phyloP scores from a whole-genome alignment of 805 yeast species.

The Sugiyamaella floridensis region DNA sequence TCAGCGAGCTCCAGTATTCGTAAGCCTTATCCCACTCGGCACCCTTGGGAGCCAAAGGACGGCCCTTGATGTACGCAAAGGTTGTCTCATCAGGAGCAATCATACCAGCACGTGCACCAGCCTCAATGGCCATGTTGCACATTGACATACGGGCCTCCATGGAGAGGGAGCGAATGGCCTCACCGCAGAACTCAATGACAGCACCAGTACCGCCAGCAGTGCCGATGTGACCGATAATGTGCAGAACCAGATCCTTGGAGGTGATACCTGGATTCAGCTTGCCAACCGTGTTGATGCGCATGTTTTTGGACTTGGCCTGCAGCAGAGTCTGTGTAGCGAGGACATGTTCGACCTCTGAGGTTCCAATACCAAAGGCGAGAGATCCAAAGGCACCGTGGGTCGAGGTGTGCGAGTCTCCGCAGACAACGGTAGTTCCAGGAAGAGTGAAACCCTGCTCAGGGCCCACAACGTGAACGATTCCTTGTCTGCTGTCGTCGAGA shows the following conservation, averaged over 20 bases:
- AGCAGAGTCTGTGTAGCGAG: conserved; percentile 91
- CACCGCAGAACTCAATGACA: conserved; percentile 95
- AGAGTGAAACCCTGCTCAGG: conserved; percentile 98
- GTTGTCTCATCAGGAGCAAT: conserved; percentile 91
- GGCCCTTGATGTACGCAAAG: conserved; percentile 80
- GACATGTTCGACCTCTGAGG: conserved; percentile 98
- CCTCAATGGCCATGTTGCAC: conserved; percentile 99
- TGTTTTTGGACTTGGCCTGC: conserved; percentile 92
- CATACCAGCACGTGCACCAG: conserved; percentile 99
- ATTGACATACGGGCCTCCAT: conserved; percentile 99
- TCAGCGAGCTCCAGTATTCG: conserved; percentile 80
- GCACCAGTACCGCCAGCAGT: conserved; percentile 99
- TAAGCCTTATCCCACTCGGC: conserved; percentile 94
- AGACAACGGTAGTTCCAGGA: conserved; percentile 97
- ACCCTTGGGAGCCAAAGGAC: conserved; percentile 93
- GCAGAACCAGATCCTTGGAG: conserved; percentile 89
- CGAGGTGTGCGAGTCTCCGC: conserved; percentile 98
- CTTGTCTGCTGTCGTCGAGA: conserved; percentile 91
- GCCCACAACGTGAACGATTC: conserved; percentile 97
- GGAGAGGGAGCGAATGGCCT: conserved; percentile 79
- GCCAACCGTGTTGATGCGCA: conserved; percentile 84
- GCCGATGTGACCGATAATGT: conserved; percentile 93
- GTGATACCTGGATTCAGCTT: conserved; percentile 83
- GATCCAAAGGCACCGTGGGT: conserved; percentile 99
- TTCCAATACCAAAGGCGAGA: conserved; percentile 97